Conservation (phyloP, 768 basidiomycete genomes). For the Nidula microcarpa region DNA sequence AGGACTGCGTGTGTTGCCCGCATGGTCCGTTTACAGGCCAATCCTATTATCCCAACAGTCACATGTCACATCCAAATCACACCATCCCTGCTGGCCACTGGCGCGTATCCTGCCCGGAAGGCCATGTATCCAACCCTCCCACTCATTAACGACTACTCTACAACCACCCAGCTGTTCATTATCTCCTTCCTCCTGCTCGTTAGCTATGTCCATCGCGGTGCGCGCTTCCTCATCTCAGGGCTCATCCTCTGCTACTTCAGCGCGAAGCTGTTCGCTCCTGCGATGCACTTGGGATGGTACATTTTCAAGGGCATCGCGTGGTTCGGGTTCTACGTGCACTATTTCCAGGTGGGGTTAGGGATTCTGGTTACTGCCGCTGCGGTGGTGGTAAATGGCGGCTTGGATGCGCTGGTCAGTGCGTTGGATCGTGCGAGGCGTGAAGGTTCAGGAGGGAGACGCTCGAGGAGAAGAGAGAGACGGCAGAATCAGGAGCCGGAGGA, state of each 20-base stretch:
- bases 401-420: constrained; percentile 8
- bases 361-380: constrained; percentile 15
- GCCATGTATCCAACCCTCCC: constrained; percentile 3
- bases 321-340: constrained; percentile 33
- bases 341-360: constrained; percentile 22
- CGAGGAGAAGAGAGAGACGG: background rate
- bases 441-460: background rate
- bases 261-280: constrained; percentile 19
- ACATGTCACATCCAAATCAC: background rate
- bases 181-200: constrained; percentile 19
- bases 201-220: constrained; percentile 22
- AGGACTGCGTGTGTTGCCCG: no score
- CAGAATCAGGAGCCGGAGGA: background rate
- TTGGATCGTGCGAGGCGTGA: constrained; percentile 3
- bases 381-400: constrained; percentile 3
- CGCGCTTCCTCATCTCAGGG: constrained; percentile 15
- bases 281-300: constrained; percentile 14
- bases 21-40: no score
- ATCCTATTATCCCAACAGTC: no score
- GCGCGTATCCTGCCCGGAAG: background rate
- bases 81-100: background rate
- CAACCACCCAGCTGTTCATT: constrained; percentile 21
- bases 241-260: constrained; percentile 18
- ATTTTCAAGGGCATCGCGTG: constrained; percentile 26
- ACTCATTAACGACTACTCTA: constrained; percentile 24